phyloP scores from a whole-genome alignment of 2,329 filamentous ascomycete species.

The Helotiales sp. region DNA sequence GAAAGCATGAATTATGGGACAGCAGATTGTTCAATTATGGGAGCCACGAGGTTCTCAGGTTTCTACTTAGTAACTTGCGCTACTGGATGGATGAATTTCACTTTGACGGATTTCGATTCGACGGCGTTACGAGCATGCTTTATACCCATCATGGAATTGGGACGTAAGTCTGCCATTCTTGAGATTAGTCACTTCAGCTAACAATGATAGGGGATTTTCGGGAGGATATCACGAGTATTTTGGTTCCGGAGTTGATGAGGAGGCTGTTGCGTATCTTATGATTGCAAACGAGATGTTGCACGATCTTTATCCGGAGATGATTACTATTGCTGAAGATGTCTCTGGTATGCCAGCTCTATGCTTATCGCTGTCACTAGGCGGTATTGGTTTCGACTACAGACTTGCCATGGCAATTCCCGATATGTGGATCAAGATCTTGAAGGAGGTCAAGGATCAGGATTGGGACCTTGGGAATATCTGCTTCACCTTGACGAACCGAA shows the following conservation, averaged over 20 bases:
- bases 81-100: constrained; percentile 99
- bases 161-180: constrained; percentile 62
- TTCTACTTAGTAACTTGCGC: constrained; percentile 88
- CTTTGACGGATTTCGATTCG: constrained; percentile 97
- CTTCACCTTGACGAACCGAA: constrained; percentile 86
- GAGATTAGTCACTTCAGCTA: constrained; percentile 6
- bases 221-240: constrained; percentile 99
- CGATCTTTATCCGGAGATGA: constrained; percentile 79
- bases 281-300: constrained; percentile 96
- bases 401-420: constrained; percentile 97
- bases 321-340: constrained; percentile 95
- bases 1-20: constrained; percentile 92
- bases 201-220: constrained; percentile 73
- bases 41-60: constrained; percentile 90
- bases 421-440: constrained; percentile 98
- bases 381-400: constrained; percentile 95
- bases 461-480: constrained; percentile 89
- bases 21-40: constrained; percentile 97
- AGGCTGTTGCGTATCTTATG: constrained; percentile 93
- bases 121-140: constrained; percentile 98
- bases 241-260: constrained; percentile 83
- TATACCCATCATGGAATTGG: constrained; percentile 96
- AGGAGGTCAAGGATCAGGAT: constrained; percentile 81
- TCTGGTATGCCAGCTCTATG: constrained; percentile 99
- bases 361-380: constrained; percentile 79